phyloP scores from a whole-genome alignment of 495 filamentous ascomycete species.

The Penicillium argentinense region DNA sequence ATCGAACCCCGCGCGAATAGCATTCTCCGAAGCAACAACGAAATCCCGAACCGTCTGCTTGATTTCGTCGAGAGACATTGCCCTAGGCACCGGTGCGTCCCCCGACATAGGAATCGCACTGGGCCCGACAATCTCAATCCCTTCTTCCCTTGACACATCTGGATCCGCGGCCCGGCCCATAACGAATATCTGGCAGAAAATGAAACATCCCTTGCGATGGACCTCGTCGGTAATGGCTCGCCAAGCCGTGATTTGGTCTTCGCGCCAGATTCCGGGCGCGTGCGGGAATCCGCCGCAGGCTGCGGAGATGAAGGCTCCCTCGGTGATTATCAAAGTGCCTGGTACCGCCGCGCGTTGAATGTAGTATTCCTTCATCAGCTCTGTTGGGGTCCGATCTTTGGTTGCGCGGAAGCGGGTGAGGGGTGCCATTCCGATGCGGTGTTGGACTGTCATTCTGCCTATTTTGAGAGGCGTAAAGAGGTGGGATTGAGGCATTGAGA shows the following conservation, averaged over 20 bases:
- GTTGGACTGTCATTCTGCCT: constrained; percentile 39
- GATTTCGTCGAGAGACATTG: constrained; percentile 59
- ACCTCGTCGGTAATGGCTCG: constrained; percentile 59
- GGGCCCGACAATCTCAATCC: constrained; percentile 8
- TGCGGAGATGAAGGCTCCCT: constrained; percentile 64
- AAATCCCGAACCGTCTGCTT: constrained; percentile 54
- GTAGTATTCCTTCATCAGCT: constrained; percentile 52
- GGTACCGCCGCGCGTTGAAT: constrained; percentile 48
- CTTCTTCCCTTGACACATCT: constrained; percentile 36
- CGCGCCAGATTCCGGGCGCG: constrained; percentile 62
- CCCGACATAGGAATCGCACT: constrained; percentile 50
- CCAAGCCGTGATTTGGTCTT: constrained; percentile 62
- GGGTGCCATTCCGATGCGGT: constrained; percentile 53
- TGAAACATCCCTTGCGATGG: constrained; percentile 60
- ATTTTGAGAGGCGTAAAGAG: constrained; percentile 55
- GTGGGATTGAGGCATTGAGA: constrained; percentile 8
- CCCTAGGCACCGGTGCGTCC: constrained; percentile 39
- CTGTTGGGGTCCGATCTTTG: constrained; percentile 33
- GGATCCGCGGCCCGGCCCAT: constrained; percentile 56
- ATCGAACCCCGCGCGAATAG: constrained; percentile 70
- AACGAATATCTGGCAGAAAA: constrained; percentile 67
- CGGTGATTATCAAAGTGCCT: constrained; percentile 52
- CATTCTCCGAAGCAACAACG: constrained; percentile 58
- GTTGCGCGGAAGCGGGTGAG: constrained; percentile 49
- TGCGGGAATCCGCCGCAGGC: constrained; percentile 47